Evolutionary conservation across 140 eudicot species (phyloP).

Genomic region (Erigeron philadelphicus): DNA sequence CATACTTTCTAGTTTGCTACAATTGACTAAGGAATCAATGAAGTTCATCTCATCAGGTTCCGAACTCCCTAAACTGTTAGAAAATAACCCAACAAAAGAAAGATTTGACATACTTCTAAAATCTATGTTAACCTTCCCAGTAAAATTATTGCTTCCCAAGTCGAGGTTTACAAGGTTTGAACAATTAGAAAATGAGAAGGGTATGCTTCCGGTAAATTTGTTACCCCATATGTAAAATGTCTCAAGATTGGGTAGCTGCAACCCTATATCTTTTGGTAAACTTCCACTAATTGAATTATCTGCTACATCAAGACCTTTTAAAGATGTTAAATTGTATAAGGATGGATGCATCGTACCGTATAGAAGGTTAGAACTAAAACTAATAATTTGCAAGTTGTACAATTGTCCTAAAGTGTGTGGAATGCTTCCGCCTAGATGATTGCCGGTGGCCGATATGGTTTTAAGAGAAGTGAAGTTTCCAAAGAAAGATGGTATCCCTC

Average conservation of each 20-base stretch:
- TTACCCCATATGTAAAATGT: not conserved
- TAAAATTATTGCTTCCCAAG: constrained; percentile 13
- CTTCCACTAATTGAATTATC: constrained; percentile 23
- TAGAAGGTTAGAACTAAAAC: constrained; percentile 4
- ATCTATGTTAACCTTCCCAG: constrained; percentile 22
- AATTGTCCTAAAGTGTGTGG: constrained; percentile 27
- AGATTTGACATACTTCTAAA: constrained; percentile 22
- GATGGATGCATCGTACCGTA: constrained; percentile 33
- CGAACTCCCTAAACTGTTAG: constrained; percentile 25
- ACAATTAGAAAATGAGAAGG: constrained; percentile 28
- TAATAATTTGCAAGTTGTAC: constrained; percentile 7
- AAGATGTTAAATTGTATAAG: constrained; percentile 30
- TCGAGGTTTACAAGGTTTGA: constrained; percentile 16
- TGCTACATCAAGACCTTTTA: not conserved
- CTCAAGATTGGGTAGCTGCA: constrained; percentile 22
- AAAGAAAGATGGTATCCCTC: constrained; percentile 32
- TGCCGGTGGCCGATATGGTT: constrained; percentile 2
- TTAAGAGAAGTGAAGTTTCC: constrained; percentile 30
- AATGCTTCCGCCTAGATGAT: constrained; percentile 29
- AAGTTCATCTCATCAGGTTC: constrained; percentile 34
- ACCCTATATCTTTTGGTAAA: constrained; percentile 24
- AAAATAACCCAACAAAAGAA: not conserved
- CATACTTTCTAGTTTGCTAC: constrained; percentile 21
- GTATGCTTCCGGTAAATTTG: constrained; percentile 25
- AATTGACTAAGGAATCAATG: constrained; percentile 29